These are phyloP conservation scores for Dendrothele bispora DNA, from an alignment of 768 basidiomycete species.

Conservation along the genomic window DNA sequence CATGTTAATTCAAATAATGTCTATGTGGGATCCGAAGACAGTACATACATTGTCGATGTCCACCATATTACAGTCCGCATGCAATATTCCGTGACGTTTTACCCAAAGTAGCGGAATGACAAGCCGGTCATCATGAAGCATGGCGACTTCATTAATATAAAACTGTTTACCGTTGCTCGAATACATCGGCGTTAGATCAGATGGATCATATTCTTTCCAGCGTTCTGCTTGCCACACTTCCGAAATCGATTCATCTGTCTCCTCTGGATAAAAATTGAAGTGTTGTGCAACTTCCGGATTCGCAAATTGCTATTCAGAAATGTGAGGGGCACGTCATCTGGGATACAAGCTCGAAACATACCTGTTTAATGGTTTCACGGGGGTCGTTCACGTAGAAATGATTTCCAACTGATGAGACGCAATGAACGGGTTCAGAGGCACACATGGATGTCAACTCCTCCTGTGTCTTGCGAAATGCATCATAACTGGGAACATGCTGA, in stretches of 20 bases:
- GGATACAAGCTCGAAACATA: no score
- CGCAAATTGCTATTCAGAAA: constrained; percentile 1
- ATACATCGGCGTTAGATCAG: background rate
- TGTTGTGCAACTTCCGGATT: constrained; percentile 1
- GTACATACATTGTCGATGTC: background rate
- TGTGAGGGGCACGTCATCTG: no score
- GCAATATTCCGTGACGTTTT: background rate
- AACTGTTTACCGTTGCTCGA: background rate
- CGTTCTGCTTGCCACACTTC: constrained; percentile 2
- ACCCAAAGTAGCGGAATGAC: background rate
- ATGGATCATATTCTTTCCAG: constrained; percentile 1
- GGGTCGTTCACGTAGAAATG: no score
- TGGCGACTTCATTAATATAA: background rate
- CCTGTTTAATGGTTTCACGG: no score
- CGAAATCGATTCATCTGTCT: background rate
- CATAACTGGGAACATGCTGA: no score
- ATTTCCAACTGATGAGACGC: constrained; percentile 10
- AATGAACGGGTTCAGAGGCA: background rate
- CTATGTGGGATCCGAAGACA: background rate
- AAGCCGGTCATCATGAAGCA: background rate
- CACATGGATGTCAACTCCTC: background rate
- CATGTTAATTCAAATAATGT: background rate
- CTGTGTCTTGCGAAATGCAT: no score
- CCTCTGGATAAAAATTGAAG: constrained; percentile 1
- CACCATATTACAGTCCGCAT: background rate